These are phyloP conservation scores for Scheffersomyces stipitis DNA, from an alignment of 805 yeast species.

Conservation along the genomic window DNA sequence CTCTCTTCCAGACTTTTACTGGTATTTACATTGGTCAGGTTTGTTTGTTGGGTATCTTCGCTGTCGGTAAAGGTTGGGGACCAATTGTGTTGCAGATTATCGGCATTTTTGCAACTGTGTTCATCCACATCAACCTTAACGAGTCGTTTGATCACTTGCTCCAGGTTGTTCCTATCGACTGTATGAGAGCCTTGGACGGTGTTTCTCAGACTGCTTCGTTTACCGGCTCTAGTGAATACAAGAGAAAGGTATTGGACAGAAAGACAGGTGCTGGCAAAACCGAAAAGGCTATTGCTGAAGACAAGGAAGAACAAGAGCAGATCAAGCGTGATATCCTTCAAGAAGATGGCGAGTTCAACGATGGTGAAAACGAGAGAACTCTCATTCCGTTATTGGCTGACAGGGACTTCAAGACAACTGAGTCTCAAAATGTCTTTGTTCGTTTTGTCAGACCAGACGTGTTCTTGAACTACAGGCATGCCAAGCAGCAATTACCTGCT, in stretches of 20 bases:
- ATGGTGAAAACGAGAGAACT: slow-evolving; percentile 12
- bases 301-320: slow-evolving; percentile 16
- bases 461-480: slow-evolving; percentile 46
- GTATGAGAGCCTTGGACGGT: slow-evolving; percentile 79
- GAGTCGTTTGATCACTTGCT: slow-evolving; percentile 65
- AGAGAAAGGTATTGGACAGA: slow-evolving; percentile 27
- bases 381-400: slow-evolving; percentile 70
- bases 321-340: slow-evolving; percentile 18
- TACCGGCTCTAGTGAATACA: slow-evolving; percentile 33
- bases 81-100: slow-evolving; percentile 78
- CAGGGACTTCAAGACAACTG: slow-evolving; percentile 47
- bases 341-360: slow-evolving; percentile 8
- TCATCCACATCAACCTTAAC: slow-evolving; percentile 64
- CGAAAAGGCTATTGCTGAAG: slow-evolving; percentile 14
- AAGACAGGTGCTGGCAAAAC: slow-evolving; percentile 2
- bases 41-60: slow-evolving; percentile 82
- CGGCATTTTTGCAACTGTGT: slow-evolving; percentile 61
- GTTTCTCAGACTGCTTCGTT: slow-evolving; percentile 60
- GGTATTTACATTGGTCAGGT: slow-evolving; percentile 89
- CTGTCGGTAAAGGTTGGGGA: slow-evolving; percentile 94
- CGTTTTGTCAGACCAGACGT: slow-evolving; percentile 60
- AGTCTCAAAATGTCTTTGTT: slow-evolving; percentile 44
- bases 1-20: slow-evolving; percentile 81
- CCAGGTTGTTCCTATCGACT: slow-evolving; percentile 61
- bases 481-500: slow-evolving; percentile 35